Conservation (phyloP, 2,329 filamentous ascomycete genomes). For the Penicillium sp. region DNA sequence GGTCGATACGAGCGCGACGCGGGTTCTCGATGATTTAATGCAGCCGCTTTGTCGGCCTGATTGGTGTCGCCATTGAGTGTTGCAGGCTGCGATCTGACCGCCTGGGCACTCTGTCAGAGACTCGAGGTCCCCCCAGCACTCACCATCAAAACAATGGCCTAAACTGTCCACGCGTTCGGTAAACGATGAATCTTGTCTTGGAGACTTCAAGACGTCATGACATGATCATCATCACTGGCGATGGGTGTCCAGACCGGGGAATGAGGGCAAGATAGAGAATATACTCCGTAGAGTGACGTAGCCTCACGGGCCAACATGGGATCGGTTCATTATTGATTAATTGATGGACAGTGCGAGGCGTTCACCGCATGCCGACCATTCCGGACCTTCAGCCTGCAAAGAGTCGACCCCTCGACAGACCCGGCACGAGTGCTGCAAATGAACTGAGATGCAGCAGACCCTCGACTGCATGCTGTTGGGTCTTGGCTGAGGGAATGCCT, state of each 20-base stretch:
- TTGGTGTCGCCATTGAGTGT: conserved; percentile 11
- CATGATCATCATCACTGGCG: background rate
- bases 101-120: background rate
- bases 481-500: conserved; percentile 4
- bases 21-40: conserved; percentile 5
- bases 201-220: conserved; percentile 8
- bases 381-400: background rate
- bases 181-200: conserved; percentile 3
- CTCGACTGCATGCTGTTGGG: conserved; percentile 1
- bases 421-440: background rate
- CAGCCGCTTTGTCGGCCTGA: conserved; percentile 13
- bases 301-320: conserved; percentile 20
- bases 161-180: background rate
- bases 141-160: background rate
- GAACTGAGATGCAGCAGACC: background rate
- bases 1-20: background rate
- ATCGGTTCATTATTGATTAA: conserved; percentile 3
- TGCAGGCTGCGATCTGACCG: conserved; percentile 12
- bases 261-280: background rate
- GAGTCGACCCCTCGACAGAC: background rate
- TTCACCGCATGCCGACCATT: background rate
- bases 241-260: background rate
- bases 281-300: conserved; percentile 23
- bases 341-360: background rate
- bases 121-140: background rate